Evolutionary conservation across 1,139 yeast genomes (phyloP).

Genomic region (Petasospora fabianii): DNA sequence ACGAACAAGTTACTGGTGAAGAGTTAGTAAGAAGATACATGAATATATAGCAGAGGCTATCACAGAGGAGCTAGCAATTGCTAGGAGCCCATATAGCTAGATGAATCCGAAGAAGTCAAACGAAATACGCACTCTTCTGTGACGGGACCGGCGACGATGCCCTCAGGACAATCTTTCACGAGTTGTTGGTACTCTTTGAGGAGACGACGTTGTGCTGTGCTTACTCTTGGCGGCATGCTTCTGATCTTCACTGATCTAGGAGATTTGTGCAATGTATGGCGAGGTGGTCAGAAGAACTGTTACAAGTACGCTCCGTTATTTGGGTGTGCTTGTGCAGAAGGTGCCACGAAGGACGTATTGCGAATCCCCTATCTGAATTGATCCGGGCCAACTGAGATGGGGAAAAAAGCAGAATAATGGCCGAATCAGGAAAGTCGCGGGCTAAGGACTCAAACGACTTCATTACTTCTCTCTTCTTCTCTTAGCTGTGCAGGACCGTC

Average conservation of each 20-base stretch:
- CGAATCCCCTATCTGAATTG: conserved; percentile 1
- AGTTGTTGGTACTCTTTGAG: conserved; percentile 88
- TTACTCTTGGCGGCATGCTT: conserved; percentile 47
- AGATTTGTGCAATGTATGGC: no score
- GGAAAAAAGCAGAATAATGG: background rate
- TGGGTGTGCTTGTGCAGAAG: background rate
- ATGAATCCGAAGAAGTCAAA: background rate
- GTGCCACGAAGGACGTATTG: background rate
- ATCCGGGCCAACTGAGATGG: no score
- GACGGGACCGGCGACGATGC: conserved; percentile 90
- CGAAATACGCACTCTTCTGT: conserved; percentile 48
- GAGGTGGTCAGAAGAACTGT: no score
- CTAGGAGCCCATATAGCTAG: no score
- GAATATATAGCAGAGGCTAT: no score
- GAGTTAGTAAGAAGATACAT: conserved; percentile 2
- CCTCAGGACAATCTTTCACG: conserved; percentile 85
- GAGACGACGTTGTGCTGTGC: conserved; percentile 80
- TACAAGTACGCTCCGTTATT: no score
- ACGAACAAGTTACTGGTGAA: conserved; percentile 52
- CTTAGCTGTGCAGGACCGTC: no score
- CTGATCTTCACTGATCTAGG: no score
- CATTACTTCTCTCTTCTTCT: no score
- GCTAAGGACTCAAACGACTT: no score
- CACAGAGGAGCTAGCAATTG: no score
- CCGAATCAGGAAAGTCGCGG: background rate